phyloP scores from a whole-genome alignment of 345 rosid species.

The Pelargonium nanum region DNA sequence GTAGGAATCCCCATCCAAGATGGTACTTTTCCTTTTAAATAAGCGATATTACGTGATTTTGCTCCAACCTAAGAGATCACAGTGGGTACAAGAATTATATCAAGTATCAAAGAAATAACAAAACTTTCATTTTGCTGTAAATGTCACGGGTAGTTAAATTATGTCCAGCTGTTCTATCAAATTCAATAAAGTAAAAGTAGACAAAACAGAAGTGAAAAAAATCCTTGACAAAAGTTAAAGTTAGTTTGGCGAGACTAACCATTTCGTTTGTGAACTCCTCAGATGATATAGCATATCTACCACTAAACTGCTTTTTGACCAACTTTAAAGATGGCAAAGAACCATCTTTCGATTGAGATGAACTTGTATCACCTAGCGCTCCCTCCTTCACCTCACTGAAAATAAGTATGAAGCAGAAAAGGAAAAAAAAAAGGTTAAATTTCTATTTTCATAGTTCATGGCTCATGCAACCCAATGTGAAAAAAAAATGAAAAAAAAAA shows the following conservation, averaged over 20 bases:
- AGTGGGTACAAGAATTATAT: neutral
- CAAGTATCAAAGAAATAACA: too few relatives aligned
- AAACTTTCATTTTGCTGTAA: too few relatives aligned
- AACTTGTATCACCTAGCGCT: conserved; percentile 41
- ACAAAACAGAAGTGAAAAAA: conserved; percentile 1
- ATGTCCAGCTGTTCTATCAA: too few relatives aligned
- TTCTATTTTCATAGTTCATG: too few relatives aligned
- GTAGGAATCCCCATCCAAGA: conserved; percentile 95
- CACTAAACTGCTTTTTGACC: conserved; percentile 65
- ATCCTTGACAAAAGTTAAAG: too few relatives aligned
- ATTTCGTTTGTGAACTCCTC: conserved; percentile 74
- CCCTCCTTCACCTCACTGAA: conserved; percentile 56
- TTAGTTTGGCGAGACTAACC: conserved; percentile 40
- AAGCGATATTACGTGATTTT: conserved; percentile 86
- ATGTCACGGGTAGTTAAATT: too few relatives aligned
- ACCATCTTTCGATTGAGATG: conserved; percentile 31
- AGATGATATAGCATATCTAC: conserved; percentile 83
- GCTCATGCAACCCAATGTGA: too few relatives aligned
- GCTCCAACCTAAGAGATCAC: conserved; percentile 70
- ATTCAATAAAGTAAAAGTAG: conserved; percentile 6
- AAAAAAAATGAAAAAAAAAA: too few relatives aligned
- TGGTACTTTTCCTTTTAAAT: conserved; percentile 79
- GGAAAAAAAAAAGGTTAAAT: too few relatives aligned
- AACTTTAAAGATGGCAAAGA: conserved; percentile 41
- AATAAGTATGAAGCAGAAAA: neutral